Evolutionary conservation across 73 alveolate genomes (phyloP), one percentile per base, ranked within the genome.

Genomic region (Tetrahymena borealis): DNA sequence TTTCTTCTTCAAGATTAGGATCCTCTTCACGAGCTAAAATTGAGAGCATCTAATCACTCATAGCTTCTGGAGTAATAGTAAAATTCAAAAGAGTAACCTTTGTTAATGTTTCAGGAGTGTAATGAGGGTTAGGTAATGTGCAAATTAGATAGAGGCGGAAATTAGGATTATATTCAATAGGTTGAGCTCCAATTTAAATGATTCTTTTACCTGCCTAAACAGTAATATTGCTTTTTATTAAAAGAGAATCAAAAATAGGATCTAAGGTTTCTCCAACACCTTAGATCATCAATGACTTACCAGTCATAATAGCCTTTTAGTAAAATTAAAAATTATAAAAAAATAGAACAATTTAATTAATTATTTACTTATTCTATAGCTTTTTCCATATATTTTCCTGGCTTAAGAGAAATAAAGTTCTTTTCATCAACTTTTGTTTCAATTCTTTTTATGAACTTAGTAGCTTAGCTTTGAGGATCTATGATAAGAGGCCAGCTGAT

Each of bases 11-110:
- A 12, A 98, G 91, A 79, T 97, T 96, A 11, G 99, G 99, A 93
- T 98, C 99, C 94, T 98, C 99, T 91, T 98, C 98, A 91, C 97
- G 96, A 13, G 98, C 99, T 39, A 98, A 95, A 39, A 97, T 91
- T 60, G 99, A 97, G 90, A 98, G 95, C 96, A 98, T 96, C 94
- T 98, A 96, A 94, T 98, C 99, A 91, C 96, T 97, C 39, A 98
- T 95, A 28, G 99, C 99, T 93, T 98, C 99, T 33, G 97, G 98
- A n/a, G 99, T 98, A 40, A 98, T 98, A 96, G 98, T 98, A 94
- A 98, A 98, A 94, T 98, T 98, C 4, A 98, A 97, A 1, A 98
- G 96, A 10, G 99, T 98, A 11, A 98, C 99, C 91, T 98, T 98
- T 11, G 99, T 98, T 10, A 97, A 95, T 40, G 97, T 94, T 94